A percentile compares a stretch with the other conserved stretches of the same genome.
Conservation (phyloP, 2,329 filamentous ascomycete genomes). For the Malbranchea zuffiana region DNA sequence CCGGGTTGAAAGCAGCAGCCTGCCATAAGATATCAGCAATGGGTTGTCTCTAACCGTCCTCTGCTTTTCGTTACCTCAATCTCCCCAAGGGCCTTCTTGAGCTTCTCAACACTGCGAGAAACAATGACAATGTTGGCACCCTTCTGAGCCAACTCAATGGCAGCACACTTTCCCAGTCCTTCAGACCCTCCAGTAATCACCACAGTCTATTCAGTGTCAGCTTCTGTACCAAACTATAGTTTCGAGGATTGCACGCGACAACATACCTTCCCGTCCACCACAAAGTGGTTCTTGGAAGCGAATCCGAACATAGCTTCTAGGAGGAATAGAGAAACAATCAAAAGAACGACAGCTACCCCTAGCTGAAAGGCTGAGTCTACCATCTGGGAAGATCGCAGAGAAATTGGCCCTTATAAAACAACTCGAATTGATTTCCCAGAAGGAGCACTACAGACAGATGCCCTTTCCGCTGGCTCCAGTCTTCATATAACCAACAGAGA, state of each 20-base stretch:
- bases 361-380: constrained; percentile 15
- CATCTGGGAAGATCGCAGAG: constrained; percentile 3
- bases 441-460: too few relatives aligned
- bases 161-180: constrained; percentile 74
- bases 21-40: constrained; percentile 25
- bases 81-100: constrained; percentile 56
- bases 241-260: too few relatives aligned
- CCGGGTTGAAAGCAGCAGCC: constrained; percentile 53
- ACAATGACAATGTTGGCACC: constrained; percentile 83
- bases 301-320: constrained; percentile 32
- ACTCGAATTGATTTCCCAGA: too few relatives aligned
- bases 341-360: constrained; percentile 10
- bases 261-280: constrained; percentile 69
- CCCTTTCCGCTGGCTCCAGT: too few relatives aligned
- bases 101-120: constrained; percentile 63
- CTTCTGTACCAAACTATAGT: too few relatives aligned
- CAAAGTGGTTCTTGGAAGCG: constrained; percentile 58
- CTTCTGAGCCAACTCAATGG: constrained; percentile 62
- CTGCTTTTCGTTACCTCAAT: constrained; percentile 45
- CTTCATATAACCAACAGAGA: too few relatives aligned
- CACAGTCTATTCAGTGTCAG: constrained; percentile 55
- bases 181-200: constrained; percentile 86
- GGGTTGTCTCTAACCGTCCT: not conserved
- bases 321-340: constrained; percentile 24
- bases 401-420: too few relatives aligned